Evolutionary conservation across 129 eudicot genomes (phyloP).

Genomic region (Helichrysum umbraculigerum): DNA sequence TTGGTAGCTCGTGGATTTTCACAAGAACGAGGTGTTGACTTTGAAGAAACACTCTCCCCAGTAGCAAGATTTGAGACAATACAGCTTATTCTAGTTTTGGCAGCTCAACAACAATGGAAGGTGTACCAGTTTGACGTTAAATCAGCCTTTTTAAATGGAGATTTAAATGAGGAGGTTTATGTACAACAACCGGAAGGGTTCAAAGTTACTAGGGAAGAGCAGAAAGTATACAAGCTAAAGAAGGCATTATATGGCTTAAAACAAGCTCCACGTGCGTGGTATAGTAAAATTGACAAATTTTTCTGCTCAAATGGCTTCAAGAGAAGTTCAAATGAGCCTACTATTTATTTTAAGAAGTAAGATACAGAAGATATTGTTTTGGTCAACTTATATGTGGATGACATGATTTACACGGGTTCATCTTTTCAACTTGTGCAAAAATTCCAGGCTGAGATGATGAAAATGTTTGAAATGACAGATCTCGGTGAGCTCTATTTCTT

Average conservation of each 20-base stretch:
- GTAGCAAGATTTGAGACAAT: background rate
- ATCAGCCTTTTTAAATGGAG: background rate
- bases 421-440: too few species aligned
- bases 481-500: too few species aligned
- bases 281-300: too few species aligned
- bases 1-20: background rate
- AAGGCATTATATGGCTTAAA: background rate
- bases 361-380: too few species aligned
- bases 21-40: background rate
- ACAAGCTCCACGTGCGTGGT: too few species aligned
- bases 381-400: too few species aligned
- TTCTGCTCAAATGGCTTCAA: too few species aligned
- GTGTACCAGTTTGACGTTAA: background rate
- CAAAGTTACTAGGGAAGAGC: background rate
- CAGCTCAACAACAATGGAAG: background rate
- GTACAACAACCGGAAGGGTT: background rate
- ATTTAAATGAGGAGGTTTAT: background rate
- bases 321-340: too few species aligned
- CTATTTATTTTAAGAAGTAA: too few species aligned
- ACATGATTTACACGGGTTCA: too few species aligned
- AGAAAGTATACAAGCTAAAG: background rate
- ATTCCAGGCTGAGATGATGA: too few species aligned
- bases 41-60: background rate
- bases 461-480: too few species aligned
- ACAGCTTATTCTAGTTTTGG: background rate